These are phyloP conservation scores for Candida nemodendra DNA, from an alignment of 805 yeast genomes.

Conservation along the genomic window DNA sequence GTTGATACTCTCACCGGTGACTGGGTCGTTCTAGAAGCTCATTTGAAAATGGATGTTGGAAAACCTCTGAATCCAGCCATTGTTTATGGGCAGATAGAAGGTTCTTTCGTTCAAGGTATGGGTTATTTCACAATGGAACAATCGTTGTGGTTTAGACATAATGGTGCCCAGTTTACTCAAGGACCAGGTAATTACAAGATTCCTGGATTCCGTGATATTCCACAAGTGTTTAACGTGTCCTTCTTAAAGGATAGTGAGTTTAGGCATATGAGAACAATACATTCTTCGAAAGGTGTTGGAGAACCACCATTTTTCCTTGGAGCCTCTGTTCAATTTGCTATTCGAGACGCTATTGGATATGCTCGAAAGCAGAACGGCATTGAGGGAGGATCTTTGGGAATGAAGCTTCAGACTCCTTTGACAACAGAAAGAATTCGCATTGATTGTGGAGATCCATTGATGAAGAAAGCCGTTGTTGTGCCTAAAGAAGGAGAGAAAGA, in stretches of 20 bases:
- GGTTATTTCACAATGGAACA: constrained; percentile 50
- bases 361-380: constrained; percentile 35
- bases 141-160: constrained; percentile 42
- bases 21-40: constrained; percentile 41
- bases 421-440: constrained; percentile 44
- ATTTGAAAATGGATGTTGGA: constrained; percentile 49
- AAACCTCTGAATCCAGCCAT: constrained; percentile 48
- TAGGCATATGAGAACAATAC: constrained; percentile 42
- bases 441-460: constrained; percentile 38
- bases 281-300: constrained; percentile 47
- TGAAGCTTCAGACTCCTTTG: constrained; percentile 38
- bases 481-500: constrained; percentile 34
- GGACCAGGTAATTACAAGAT: constrained; percentile 52
- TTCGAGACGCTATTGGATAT: constrained; percentile 40
- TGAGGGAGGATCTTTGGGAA: constrained; percentile 19
- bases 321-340: constrained; percentile 41
- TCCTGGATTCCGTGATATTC: constrained; percentile 49
- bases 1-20: constrained; percentile 49
- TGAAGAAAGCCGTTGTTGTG: constrained; percentile 31
- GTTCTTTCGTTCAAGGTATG: constrained; percentile 50
- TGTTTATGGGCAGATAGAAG: constrained; percentile 51
- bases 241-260: constrained; percentile 42
- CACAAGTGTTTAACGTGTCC: constrained; percentile 43
- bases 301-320: constrained; percentile 51
- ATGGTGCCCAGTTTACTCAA: constrained; percentile 41